Evolutionary conservation across 345 rosid species (phyloP).

Genomic region (Camelina laxa): DNA sequence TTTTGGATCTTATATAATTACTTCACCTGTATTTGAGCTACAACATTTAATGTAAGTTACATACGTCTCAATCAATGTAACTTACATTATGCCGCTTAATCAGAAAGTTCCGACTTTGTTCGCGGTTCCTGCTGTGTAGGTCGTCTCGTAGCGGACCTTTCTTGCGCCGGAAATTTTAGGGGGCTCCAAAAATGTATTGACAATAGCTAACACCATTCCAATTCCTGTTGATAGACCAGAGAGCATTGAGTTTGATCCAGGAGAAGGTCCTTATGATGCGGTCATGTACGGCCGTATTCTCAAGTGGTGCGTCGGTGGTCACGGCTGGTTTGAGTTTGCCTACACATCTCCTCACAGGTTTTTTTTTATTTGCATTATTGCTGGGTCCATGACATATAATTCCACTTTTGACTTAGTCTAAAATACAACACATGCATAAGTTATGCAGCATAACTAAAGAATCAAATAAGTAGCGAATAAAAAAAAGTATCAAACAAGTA

Average conservation of each 20-base stretch:
- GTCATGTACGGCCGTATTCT: slow-evolving; percentile 42
- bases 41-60: too few species aligned
- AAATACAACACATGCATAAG: too few species aligned
- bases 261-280: slow-evolving; percentile 43
- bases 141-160: slow-evolving; percentile 1
- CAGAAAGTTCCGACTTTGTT: slow-evolving; percentile 19
- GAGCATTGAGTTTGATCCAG: slow-evolving; percentile 42
- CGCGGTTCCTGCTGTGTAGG: slow-evolving; percentile 13
- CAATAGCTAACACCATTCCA: slow-evolving; percentile 35
- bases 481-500: background rate
- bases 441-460: too few species aligned
- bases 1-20: too few species aligned
- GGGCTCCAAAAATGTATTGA: slow-evolving; percentile 19
- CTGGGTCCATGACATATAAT: too few species aligned
- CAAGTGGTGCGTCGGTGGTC: slow-evolving; percentile 42
- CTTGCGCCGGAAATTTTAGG: slow-evolving; percentile 7
- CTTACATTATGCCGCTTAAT: background rate
- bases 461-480: too few species aligned
- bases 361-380: background rate
- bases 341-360: slow-evolving; percentile 59
- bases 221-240: slow-evolving; percentile 41
- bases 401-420: too few species aligned
- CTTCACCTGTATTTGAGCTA: too few species aligned
- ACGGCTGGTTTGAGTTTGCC: slow-evolving; percentile 67
- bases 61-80: too few species aligned